Evolutionary conservation across 1,284 basidiomycete genomes (phyloP), one percentile per base, ranked within the genome.

Genomic region (Cutaneotrichosporon mucoides): DNA sequence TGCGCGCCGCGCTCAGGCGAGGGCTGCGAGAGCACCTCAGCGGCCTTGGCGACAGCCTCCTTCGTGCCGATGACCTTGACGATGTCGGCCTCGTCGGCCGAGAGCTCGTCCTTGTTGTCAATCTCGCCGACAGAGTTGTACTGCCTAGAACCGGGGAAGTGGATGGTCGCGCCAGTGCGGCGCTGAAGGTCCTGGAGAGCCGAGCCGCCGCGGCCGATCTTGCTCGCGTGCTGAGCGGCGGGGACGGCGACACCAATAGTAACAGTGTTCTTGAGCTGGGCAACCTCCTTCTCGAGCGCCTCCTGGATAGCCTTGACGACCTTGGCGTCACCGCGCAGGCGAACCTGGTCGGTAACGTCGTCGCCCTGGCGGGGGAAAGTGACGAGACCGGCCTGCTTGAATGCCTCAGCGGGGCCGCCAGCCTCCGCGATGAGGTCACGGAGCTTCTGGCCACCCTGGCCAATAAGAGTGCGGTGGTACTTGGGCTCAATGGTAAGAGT

Each of bases 131-230:
- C 83, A 60, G 85, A 83, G 54, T 78, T 73, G 78, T 97, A 98
- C 58, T 94, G 92, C 57, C 92, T 86, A 71, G 93, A 96, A 33
- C 91, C 92, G 54, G 95, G 94, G 83, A 98, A 92, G 77, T 96
- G 89, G 63, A 99, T 84, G 6, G 68, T 70, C 45, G 90, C 89
- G 60, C 84, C 83, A 53, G 85, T 86, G 73, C 89, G 88, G 53
- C 83, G 82, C 82, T 98, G 93, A 53, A 97, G 80, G 58, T 94
- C 92, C 69, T 86, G 89, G 59, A 97, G 79, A 67, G 92, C 86
- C 70, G 89, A 87, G 51, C 94, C 95, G 48, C 93, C 92, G 61
- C 92, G 86, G 45, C 95, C 94, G 67, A 99, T 97, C 66, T 98
- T 84, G 56, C 84, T 84, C 61, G 92, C 89, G 76, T 99, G 94